These are phyloP conservation scores for Umbelopsis sp. DNA, from an alignment of 371 early-diverging fungal species.

Conservation along the genomic window DNA sequence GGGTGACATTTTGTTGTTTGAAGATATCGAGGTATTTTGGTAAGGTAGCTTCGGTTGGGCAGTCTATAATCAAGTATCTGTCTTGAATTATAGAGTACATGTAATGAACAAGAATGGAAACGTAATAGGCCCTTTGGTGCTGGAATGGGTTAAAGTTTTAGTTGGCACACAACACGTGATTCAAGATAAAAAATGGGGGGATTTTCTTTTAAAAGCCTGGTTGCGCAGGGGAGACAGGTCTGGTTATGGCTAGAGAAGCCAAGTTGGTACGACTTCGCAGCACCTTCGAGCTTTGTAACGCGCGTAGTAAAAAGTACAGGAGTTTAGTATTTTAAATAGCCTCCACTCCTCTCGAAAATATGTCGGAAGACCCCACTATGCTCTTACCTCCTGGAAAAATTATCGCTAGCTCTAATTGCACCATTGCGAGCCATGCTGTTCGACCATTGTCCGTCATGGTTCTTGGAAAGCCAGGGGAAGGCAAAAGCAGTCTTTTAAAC, in stretches of 20 bases:
- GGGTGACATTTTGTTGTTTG: constrained; percentile 49
- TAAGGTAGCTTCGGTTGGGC: constrained; percentile 56
- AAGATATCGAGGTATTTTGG: constrained; percentile 49
- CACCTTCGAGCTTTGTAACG: constrained; percentile 2
- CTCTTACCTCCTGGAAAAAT: constrained; percentile 15
- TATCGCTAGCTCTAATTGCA: not conserved
- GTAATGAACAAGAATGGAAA: not conserved
- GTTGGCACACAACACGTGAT: not conserved
- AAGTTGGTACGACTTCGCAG: constrained; percentile 13
- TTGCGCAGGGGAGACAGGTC: too few species aligned
- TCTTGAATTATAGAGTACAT: constrained; percentile 26
- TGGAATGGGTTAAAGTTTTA: not conserved
- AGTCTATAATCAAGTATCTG: constrained; percentile 67
- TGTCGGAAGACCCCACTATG: constrained; percentile 5
- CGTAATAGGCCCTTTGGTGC: not conserved
- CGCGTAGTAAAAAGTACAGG: constrained; percentile 5
- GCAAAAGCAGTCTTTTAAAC: constrained; percentile 51
- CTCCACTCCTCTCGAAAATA: constrained; percentile 1
- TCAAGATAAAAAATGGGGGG: not conserved
- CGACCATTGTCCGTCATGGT: constrained; percentile 27
- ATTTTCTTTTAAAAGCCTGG: not conserved
- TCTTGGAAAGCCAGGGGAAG: constrained; percentile 52
- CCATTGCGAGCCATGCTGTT: not conserved
- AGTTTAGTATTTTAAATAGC: not conserved
- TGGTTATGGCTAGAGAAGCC: not conserved